A percentile compares a stretch with the other conserved stretches of the same genome.
Conservation (phyloP, 2,329 filamentous ascomycete genomes). For the Verticillium dahliae region DNA sequence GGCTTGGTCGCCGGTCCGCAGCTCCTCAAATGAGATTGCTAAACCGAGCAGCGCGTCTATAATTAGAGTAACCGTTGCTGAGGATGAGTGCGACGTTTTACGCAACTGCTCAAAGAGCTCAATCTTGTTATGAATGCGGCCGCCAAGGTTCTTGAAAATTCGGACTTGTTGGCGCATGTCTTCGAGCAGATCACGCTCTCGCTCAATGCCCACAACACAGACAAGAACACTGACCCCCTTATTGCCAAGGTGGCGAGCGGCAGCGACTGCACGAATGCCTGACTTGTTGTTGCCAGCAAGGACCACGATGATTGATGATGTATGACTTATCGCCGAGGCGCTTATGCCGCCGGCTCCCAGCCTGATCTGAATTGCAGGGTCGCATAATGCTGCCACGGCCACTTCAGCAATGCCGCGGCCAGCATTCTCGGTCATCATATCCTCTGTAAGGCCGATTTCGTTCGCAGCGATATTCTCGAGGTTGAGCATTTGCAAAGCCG, state of each 20-base stretch:
- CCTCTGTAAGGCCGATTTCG: conserved; percentile 79
- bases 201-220: conserved; percentile 78
- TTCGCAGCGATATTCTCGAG: conserved; percentile 86
- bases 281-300: conserved; percentile 95
- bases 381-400: conserved; percentile 61
- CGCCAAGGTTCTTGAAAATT: conserved; percentile 78
- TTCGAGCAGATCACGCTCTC: conserved; percentile 73
- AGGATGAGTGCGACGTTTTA: conserved; percentile 24
- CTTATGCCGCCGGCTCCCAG: conserved; percentile 31
- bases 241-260: conserved; percentile 79
- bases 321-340: conserved; percentile 16
- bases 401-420: conserved; percentile 84
- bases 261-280: conserved; percentile 76
- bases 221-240: conserved; percentile 75
- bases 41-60: conserved; percentile 85
- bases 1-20: conserved; percentile 75
- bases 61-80: conserved; percentile 63
- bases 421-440: conserved; percentile 87
- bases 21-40: conserved; percentile 81
- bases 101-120: conserved; percentile 56
- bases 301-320: conserved; percentile 52
- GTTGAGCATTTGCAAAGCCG: conserved; percentile 80
- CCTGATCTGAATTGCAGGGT: conserved; percentile 52
- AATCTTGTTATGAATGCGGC: conserved; percentile 57
- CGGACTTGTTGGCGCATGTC: conserved; percentile 75